Conservation (phyloP, 768 basidiomycete species). For the Chalciporus piperatus region DNA sequence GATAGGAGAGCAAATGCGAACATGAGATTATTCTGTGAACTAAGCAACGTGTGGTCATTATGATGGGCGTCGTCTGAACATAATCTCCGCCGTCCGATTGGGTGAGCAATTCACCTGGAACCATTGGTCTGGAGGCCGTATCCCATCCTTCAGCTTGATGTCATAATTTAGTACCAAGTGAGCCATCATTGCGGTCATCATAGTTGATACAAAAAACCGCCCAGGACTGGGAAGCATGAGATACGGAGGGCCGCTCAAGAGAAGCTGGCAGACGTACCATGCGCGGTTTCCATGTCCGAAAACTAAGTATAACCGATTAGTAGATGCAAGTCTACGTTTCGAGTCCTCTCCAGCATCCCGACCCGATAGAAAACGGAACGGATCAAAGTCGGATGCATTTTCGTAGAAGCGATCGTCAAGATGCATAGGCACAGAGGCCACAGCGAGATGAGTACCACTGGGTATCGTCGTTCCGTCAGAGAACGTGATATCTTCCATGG, state of each 20-base stretch:
- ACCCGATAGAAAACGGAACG: conserved; percentile 39
- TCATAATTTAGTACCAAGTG: conserved; percentile 41
- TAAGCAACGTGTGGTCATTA: conserved; percentile 8
- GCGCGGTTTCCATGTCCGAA: conserved; percentile 36
- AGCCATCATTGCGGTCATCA: conserved; percentile 41
- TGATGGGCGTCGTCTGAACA: conserved; percentile 33
- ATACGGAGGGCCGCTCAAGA: background rate
- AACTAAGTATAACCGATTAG: conserved; percentile 32
- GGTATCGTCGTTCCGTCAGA: conserved; percentile 38
- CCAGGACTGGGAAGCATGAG: conserved; percentile 35
- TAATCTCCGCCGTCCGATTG: conserved; percentile 33
- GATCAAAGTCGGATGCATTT: conserved; percentile 40
- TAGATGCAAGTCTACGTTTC: conserved; percentile 29
- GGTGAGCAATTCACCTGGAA: conserved; percentile 36
- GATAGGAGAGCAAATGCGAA: conserved; percentile 4
- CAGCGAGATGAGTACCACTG: conserved; percentile 36
- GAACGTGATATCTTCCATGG: conserved; percentile 32
- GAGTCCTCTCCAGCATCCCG: conserved; percentile 22
- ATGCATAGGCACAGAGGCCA: conserved; percentile 34
- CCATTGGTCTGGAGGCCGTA: conserved; percentile 35
- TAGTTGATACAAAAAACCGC: conserved; percentile 40
- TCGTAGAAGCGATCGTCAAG: conserved; percentile 41
- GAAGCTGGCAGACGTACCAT: conserved; percentile 27
- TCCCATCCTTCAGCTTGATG: conserved; percentile 34
- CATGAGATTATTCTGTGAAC: conserved; percentile 11